These are phyloP conservation scores for Pseudonitzschia delicatissima DNA, from an alignment of 108 stramenopile species.

Conservation along the genomic window DNA sequence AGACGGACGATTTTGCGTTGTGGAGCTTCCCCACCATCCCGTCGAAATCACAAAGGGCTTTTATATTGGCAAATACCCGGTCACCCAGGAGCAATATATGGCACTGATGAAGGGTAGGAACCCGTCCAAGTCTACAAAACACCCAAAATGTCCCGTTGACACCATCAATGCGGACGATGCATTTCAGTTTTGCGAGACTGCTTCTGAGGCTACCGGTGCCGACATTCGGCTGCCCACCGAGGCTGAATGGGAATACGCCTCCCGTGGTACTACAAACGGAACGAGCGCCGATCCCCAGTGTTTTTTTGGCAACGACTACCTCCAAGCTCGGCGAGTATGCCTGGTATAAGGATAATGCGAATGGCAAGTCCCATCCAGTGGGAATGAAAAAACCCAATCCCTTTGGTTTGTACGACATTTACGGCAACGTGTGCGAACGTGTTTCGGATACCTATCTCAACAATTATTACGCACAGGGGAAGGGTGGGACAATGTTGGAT, in stretches of 20 bases:
- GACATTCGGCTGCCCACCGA: slow-evolving; percentile 16
- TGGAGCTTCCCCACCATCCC: slow-evolving; percentile 12
- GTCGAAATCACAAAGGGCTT: slow-evolving; percentile 10
- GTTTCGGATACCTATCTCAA: not conserved
- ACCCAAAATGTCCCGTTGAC: slow-evolving; percentile 15
- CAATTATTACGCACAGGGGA: not conserved
- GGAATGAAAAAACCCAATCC: slow-evolving; percentile 14
- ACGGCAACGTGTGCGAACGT: slow-evolving; percentile 15
- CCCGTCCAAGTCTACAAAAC: slow-evolving; percentile 7
- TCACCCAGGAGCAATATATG: slow-evolving; percentile 13
- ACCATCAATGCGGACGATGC: not conserved
- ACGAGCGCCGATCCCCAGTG: not conserved
- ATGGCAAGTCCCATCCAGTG: slow-evolving; percentile 13
- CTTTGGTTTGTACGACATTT: slow-evolving; percentile 16
- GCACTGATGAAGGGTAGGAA: not conserved
- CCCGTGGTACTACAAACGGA: slow-evolving; percentile 1
- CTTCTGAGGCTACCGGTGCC: not conserved
- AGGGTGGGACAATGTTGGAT: not conserved
- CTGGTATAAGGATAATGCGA: slow-evolving; percentile 8
- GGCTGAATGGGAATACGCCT: slow-evolving; percentile 17
- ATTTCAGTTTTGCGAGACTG: not conserved
- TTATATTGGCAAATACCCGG: slow-evolving; percentile 14
- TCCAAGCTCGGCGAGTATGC: not conserved
- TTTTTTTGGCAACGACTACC: slow-evolving; percentile 8
- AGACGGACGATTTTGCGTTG: not conserved